A percentile compares a stretch with the other conserved stretches of the same genome.
Evolutionary conservation across 2,329 filamentous ascomycete species (phyloP).

Genomic region (Fusarium floridanum): DNA sequence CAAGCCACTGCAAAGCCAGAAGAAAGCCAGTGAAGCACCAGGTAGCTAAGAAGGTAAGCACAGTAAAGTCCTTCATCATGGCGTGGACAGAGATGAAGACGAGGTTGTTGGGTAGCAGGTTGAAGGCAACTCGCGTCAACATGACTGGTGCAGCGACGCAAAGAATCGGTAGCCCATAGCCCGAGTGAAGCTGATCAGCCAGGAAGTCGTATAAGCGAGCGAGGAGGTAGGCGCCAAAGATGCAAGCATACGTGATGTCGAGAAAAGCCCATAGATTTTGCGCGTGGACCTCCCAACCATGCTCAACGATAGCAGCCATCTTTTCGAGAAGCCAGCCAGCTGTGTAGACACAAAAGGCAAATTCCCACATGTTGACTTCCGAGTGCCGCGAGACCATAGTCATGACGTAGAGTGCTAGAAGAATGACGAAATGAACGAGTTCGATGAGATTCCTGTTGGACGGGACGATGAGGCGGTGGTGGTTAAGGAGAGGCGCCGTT

Average conservation of each 20-base stretch:
- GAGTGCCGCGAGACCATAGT: conserved; percentile 71
- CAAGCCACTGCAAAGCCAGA: conserved; percentile 76
- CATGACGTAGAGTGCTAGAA: conserved; percentile 72
- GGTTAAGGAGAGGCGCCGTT: conserved; percentile 75
- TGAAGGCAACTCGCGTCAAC: conserved; percentile 78
- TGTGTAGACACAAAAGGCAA: conserved; percentile 73
- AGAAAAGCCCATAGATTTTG: conserved; percentile 83
- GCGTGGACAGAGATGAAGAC: conserved; percentile 79
- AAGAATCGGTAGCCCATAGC: conserved; percentile 73
- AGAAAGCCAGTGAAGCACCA: conserved; percentile 81
- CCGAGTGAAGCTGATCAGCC: conserved; percentile 59
- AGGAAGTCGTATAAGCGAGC: conserved; percentile 70
- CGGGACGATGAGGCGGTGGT: conserved; percentile 79
- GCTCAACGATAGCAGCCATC: conserved; percentile 74
- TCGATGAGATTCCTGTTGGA: conserved; percentile 76
- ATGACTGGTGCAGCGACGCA: conserved; percentile 77
- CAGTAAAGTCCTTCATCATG: conserved; percentile 80
- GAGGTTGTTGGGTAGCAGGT: conserved; percentile 80
- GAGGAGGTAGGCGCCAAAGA: conserved; percentile 72
- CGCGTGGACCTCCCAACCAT: conserved; percentile 76
- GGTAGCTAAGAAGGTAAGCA: conserved; percentile 74
- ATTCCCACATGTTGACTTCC: conserved; percentile 65
- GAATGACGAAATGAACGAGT: conserved; percentile 72
- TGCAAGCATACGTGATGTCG: conserved; percentile 75
- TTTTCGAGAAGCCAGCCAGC: conserved; percentile 77